phyloP scores from a whole-genome alignment of 495 filamentous ascomycete species.

The Elasticomyces elasticus region DNA sequence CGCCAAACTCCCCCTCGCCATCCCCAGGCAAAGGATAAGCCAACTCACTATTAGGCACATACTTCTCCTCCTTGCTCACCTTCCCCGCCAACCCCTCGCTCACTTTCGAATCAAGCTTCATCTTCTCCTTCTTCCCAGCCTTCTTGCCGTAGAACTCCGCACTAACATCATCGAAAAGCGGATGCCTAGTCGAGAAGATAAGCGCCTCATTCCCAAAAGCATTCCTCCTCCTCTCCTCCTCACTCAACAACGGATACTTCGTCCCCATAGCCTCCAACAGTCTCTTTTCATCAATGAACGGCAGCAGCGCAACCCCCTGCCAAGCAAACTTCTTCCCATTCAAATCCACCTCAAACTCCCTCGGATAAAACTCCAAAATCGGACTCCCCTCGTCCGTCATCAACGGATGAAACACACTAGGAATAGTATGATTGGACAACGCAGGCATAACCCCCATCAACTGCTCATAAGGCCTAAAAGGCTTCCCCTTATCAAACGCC shows the following conservation, averaged over 20 bases:
- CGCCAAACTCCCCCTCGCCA: constrained; percentile 39
- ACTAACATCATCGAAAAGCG: constrained; percentile 71
- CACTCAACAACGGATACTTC: too few species aligned
- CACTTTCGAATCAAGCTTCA: constrained; percentile 59
- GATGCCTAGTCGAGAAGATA: too few species aligned
- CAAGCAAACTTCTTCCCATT: too few species aligned
- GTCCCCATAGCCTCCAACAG: too few species aligned
- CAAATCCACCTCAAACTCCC: too few species aligned
- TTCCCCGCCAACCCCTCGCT: constrained; percentile 72
- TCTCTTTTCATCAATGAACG: too few species aligned
- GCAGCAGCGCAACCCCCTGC: too few species aligned
- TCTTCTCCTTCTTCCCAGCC: constrained; percentile 47
- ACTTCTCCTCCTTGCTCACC: constrained; percentile 68
- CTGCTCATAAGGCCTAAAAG: constrained; percentile 91
- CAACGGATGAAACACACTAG: constrained; percentile 70
- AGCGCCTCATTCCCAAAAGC: too few species aligned
- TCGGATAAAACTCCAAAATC: constrained; percentile 97
- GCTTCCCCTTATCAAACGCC: constrained; percentile 72
- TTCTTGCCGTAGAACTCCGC: constrained; percentile 86
- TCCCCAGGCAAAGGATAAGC: constrained; percentile 53
- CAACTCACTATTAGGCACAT: constrained; percentile 63
- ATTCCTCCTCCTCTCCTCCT: too few species aligned
- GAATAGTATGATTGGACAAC: constrained; percentile 82
- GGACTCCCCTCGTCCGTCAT: constrained; percentile 81
- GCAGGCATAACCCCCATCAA: constrained; percentile 96